Evolutionary conservation across 371 early-diverging fungal genomes (phyloP), one percentile per base, ranked within the genome.

Genomic region (Rhizopus arrhizus): DNA sequence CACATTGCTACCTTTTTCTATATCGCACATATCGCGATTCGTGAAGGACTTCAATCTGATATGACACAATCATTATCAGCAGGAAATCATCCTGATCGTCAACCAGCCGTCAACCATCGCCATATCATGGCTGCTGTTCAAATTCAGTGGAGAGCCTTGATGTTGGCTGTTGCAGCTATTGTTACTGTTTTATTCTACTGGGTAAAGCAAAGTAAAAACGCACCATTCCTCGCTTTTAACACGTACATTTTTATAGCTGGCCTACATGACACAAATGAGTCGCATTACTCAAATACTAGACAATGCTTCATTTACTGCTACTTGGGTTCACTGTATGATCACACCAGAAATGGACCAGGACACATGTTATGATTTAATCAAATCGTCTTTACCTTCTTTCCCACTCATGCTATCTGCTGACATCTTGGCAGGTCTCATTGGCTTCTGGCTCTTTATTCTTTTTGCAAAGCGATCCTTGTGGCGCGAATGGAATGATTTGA

Each of bases 61-160:
- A 77, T 82, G 80, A 78, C 84, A 5, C 81, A 75, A 35, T 72
- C 75, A 0, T 36, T 65, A 0, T 75, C 73, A 3, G 59, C 45
- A 0, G 69, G 73, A 4, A 74, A 77, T 2, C 68, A 67, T 6
- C 60, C 77, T 8, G 51, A 58, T 45, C 41, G 72, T 11, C 74
- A 76, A 7, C 66, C 72, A 0, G 74, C 74, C 16, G 69, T 68
- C 1, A 77, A 75, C 32, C 72, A 74, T 4, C 71, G 82, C 16
- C 87, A 89, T 55, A 78, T 87, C 34, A 58, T 86, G 35, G 75
- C 76, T 47, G 85, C 88, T 28, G 82, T 87, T 57, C 81, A 82
- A 49, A 82, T 89, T 52, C 88, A 89, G 66, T 89, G 89, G 89
- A 72, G 89, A 38, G 85, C 89, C 0, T 75, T 87, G n/a, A 43